These are phyloP conservation scores for Plenodomus lindquistii DNA, from an alignment of 2,329 filamentous ascomycete species.

Conservation along the genomic window DNA sequence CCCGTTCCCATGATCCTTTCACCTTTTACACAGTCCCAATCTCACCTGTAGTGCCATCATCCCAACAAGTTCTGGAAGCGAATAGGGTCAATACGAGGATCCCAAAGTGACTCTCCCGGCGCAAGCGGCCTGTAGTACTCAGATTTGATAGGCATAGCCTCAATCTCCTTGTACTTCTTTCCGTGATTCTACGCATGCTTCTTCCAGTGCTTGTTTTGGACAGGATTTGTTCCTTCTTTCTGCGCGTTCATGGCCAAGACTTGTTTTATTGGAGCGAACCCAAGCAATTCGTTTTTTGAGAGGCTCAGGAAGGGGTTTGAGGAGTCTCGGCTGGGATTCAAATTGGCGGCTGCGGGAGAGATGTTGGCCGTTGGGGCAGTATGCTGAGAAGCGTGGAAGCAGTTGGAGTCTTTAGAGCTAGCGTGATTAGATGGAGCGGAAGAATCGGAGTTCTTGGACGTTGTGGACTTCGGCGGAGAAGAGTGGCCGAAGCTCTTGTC, in stretches of 20 bases:
- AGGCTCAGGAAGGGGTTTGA: constrained; percentile 1
- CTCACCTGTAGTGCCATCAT: neutral
- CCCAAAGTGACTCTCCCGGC: constrained; percentile 1
- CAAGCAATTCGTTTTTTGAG: neutral
- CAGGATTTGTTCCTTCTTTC: neutral
- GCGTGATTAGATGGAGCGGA: no score
- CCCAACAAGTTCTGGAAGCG: neutral
- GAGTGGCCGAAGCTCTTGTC: neutral
- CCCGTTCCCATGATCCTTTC: neutral
- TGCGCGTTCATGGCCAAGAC: neutral
- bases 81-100: neutral
- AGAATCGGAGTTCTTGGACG: neutral
- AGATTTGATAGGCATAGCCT: neutral
- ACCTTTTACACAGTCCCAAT: neutral
- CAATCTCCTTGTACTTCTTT: neutral
- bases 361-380: neutral
- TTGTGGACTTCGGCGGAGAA: neutral
- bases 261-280: neutral
- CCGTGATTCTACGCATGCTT: neutral
- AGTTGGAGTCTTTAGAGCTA: neutral
- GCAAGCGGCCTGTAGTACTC: neutral
- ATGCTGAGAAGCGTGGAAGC: no score
- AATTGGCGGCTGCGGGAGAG: neutral
- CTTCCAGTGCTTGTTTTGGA: no score
- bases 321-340: neutral